Conservation (phyloP, 306 rosid genomes). For the Cucurbita maxima region DNA sequence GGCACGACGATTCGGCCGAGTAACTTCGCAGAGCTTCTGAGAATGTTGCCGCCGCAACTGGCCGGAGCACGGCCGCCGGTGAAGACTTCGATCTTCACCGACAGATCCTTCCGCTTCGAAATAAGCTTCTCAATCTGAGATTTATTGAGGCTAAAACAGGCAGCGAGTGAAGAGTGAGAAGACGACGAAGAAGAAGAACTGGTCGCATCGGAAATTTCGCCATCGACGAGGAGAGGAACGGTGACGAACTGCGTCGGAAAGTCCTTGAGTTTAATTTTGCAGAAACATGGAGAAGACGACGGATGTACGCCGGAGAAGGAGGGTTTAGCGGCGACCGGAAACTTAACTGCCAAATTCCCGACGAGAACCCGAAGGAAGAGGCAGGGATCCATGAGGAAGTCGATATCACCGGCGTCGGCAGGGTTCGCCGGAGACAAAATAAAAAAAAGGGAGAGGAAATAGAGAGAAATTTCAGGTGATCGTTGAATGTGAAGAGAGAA, state of each 20-base stretch:
- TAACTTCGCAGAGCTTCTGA: slow-evolving; percentile 19
- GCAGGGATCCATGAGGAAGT: slow-evolving; percentile 60
- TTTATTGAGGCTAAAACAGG: slow-evolving; percentile 42
- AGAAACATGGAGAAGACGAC: slow-evolving; percentile 37
- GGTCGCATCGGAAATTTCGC: background rate
- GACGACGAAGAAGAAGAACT: background rate
- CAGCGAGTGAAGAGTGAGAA: slow-evolving; percentile 33
- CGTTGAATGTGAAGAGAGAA: background rate
- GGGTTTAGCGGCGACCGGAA: slow-evolving; percentile 27
- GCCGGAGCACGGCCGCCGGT: slow-evolving; percentile 18
- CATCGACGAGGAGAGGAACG: slow-evolving; percentile 20
- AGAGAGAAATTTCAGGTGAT: background rate
- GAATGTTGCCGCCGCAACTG: slow-evolving; percentile 12
- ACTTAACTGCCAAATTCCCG: slow-evolving; percentile 53
- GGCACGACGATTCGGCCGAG: slow-evolving; percentile 38
- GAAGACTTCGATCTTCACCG: slow-evolving; percentile 30
- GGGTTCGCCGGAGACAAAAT: background rate
- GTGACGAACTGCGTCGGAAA: slow-evolving; percentile 25
- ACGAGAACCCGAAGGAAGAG: slow-evolving; percentile 57
- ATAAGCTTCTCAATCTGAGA: slow-evolving; percentile 26
- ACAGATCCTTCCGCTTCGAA: slow-evolving; percentile 11
- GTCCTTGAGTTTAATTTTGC: slow-evolving; percentile 35
- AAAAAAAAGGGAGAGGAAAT: background rate
- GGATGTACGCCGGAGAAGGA: slow-evolving; percentile 48
- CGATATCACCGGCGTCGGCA: background rate